These are phyloP conservation scores for Boletus rubescentipes DNA, from an alignment of 768 basidiomycete genomes.

Conservation along the genomic window DNA sequence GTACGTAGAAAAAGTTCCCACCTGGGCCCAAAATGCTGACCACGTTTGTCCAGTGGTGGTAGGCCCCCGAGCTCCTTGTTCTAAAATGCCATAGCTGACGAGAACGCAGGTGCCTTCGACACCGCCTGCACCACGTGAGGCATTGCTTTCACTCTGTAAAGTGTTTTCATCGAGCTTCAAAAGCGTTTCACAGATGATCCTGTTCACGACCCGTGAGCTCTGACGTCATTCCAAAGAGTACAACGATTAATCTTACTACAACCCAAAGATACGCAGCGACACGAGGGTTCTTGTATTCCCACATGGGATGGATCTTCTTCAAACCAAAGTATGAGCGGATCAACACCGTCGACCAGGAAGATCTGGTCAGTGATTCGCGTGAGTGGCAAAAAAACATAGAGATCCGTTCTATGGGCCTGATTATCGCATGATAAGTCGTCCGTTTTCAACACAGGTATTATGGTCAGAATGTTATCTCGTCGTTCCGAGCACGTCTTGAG, in stretches of 20 bases:
- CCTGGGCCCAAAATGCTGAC: background rate
- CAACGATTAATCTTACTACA: background rate
- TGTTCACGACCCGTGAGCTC: conserved; percentile 11
- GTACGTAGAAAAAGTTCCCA: background rate
- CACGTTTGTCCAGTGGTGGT: conserved; percentile 6
- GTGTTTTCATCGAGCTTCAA: background rate
- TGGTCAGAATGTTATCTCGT: background rate
- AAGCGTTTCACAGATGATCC: conserved; percentile 13
- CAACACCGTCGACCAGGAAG: conserved; percentile 4
- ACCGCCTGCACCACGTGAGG: conserved; percentile 12
- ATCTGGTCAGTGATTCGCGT: conserved; percentile 6
- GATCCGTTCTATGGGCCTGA: background rate
- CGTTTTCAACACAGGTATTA: conserved; percentile 12
- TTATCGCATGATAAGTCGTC: background rate
- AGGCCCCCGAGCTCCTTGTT: background rate
- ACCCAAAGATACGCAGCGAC: conserved; percentile 10
- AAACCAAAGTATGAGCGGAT: conserved; percentile 9
- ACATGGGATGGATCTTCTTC: conserved; percentile 15
- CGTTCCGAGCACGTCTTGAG: background rate
- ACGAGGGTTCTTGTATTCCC: conserved; percentile 8
- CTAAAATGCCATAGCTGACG: background rate
- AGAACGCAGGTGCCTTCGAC: conserved; percentile 9
- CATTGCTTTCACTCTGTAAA: background rate
- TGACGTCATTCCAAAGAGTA: background rate
- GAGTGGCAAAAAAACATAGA: background rate